These are phyloP conservation scores for Gastrodia elata DNA, from an alignment of 106 monocot species.

Conservation along the genomic window DNA sequence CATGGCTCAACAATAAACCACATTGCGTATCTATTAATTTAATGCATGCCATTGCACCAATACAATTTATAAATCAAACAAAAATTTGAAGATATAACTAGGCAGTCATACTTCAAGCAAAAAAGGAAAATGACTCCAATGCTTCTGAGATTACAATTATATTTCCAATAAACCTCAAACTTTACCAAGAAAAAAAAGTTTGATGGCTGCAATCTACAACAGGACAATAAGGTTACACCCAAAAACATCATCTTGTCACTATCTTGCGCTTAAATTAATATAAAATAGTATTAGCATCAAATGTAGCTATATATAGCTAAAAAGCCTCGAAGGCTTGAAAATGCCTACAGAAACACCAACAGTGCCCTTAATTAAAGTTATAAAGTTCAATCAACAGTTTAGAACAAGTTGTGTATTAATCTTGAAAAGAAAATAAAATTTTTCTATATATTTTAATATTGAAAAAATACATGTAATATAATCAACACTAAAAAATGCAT, in stretches of 20 bases:
- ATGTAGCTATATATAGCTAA: neutral
- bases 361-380: neutral
- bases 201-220: neutral
- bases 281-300: neutral
- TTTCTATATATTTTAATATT: neutral
- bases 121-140: neutral
- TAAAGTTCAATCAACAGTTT: neutral
- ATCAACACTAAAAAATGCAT: too few species aligned
- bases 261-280: neutral
- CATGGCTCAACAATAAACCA: neutral
- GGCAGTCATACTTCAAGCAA: neutral
- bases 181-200: neutral
- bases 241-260: neutral
- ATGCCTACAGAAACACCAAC: neutral
- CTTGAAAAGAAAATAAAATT: too few species aligned
- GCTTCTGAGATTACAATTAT: neutral
- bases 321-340: neutral
- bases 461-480: neutral
- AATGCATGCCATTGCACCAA: neutral
- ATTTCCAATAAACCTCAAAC: neutral
- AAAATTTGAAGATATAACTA: neutral
- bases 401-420: neutral
- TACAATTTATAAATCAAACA: neutral
- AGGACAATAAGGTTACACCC: neutral
- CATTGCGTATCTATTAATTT: neutral